Conservation (phyloP, 1,284 basidiomycete genomes). For the Ganoderma meredithae region DNA sequence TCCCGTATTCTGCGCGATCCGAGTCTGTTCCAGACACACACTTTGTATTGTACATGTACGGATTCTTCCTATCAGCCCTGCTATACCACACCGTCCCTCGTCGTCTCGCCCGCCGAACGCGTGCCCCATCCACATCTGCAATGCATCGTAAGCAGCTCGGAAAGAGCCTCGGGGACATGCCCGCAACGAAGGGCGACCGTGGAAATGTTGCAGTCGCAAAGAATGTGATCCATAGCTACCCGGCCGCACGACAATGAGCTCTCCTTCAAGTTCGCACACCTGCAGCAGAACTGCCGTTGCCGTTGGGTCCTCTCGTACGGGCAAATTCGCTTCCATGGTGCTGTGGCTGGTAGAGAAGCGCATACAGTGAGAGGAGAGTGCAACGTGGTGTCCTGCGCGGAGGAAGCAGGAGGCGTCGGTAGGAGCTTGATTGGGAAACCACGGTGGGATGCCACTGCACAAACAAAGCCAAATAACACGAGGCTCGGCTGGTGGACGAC, state of each 20-base stretch:
- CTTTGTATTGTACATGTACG: not conserved
- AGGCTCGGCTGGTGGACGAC: conserved; percentile 34
- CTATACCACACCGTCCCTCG: conserved; percentile 8
- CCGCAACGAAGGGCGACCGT: conserved; percentile 4
- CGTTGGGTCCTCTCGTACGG: not conserved
- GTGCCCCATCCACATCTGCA: not conserved
- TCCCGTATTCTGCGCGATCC: not conserved
- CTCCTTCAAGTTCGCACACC: not conserved
- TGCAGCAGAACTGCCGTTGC: not conserved
- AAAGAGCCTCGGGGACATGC: not conserved
- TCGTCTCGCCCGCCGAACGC: not conserved
- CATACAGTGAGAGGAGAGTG: not conserved
- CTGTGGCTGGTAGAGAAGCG: not conserved
- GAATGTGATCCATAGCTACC: conserved; percentile 8
- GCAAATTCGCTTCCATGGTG: not conserved
- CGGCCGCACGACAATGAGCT: not conserved
- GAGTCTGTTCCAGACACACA: not conserved
- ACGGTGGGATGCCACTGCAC: conserved; percentile 28
- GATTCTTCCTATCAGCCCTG: not conserved
- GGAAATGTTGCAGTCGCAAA: conserved; percentile 8
- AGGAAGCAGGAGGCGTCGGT: not conserved
- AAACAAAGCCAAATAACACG: conserved; percentile 37
- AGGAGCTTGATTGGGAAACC: conserved; percentile 18
- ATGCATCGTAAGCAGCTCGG: not conserved
- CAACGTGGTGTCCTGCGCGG: not conserved